Evolutionary conservation across 768 basidiomycete genomes (phyloP), one percentile per base, ranked within the genome.

Genomic region (Tulasnella calospora): DNA sequence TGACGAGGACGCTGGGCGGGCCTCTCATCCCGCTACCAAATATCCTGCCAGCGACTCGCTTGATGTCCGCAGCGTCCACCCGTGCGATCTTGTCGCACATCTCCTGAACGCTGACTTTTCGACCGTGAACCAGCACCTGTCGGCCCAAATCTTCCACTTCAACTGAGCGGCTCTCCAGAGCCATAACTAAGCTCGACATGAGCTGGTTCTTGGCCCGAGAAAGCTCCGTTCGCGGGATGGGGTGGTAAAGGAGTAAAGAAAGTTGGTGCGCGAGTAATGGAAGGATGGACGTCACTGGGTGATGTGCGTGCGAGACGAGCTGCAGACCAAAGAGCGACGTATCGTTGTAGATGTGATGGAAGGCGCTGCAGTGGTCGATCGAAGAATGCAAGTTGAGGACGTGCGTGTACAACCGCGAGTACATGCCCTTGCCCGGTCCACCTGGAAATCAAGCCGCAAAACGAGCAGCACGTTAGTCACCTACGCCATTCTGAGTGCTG

Each of bases 351-450:
- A 96, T 96, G 85, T 99, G 97, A 83, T 99, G 96, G 91, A 98
- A 98, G 27, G 94, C 92, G 12, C 94, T 92, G 84, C 96, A 98
- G 84, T 96, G 94, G 84, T 99, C 97, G 82, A 99, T 89, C 82
- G 94, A 91, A 73, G 95, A 90, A 86, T 95, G 94, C 82, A 94
- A 92, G 84, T 99, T 98, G 78, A 99, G 90, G 82, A 99, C 95
- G 83, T 95, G 91, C 13, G 95, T 97, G 86, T 99, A 98, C 38
- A 98, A 86, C 35, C 97, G 92, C 44, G 96, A 95, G 87, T 98
- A 99, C 97, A 99, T 99, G 82, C 97, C 97, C 86, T 99, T 99
- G 21, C 97, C 97, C 2, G 97, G 97, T 4, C 97, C 97, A 80
- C 97, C 95, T 89, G 81, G 33, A 30, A 74, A 73, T 47, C 74